Base-by-base conservation (phyloP, 164 flowering plant genomes). In the Macadamia tetraphylla region DNA sequence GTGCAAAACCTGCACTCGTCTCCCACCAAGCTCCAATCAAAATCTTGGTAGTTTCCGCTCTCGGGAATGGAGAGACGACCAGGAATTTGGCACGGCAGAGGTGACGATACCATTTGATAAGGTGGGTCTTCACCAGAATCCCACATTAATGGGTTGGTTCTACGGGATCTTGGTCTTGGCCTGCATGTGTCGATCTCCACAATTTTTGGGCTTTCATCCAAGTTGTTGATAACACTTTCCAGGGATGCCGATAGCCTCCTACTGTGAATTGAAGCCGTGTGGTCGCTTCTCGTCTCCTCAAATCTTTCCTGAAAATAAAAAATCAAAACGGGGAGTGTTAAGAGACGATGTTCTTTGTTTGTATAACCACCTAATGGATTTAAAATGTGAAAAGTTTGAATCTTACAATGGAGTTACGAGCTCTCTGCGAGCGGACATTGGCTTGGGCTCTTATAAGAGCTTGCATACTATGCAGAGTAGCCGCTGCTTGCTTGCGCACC, bases 401-500 rank as follows among this genome's bases (percentile, higher is more conserved):
- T 32, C 73, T 67, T 72, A 89, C 91, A 77, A 70, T 68, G 3
- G 89, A 84, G 76, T 76, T 61, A 0, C 83, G 82, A 58, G 74
- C 53, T 68, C 70, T 82, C 52, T 80, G 85, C 29, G 80, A 80
- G 44, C 85, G 79, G 29, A 83, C 82, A 7, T 83, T 77, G 23
- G 83, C 79, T 65, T 92, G 98, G 69, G 95, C 97, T 81, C 91
- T 67, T 0, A 90, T 80, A 0, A 90, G 81, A 59, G 96, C 91
- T 73, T 90, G 90, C 91, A 90, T 88, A 73, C 93, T 62, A 53
- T 78, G 83, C 32, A 90, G 88, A 9, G 93, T 87, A 6, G 87
- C 87, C 30, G 87, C 73, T 10, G 93, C 90, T 78, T 88, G 90
- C 63, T 81, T 90, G 17, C 96, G 62, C 62, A 88, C 96, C 11